Base-by-base conservation (phyloP, 441 rosid genomes). In the Euphorbia corollata region DNA sequence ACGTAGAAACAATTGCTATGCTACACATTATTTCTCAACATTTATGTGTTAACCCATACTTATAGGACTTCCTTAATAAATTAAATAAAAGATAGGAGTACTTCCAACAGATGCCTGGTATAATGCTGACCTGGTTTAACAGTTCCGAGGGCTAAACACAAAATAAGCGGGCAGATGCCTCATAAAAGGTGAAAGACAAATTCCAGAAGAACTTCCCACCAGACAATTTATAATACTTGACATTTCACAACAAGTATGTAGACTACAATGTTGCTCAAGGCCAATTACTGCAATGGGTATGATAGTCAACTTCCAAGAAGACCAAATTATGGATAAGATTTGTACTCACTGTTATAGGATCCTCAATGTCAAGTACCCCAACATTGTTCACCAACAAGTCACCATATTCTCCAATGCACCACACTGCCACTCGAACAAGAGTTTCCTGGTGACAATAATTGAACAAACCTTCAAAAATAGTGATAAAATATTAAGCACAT, bases 321-420 rank as follows among this genome's bases (percentile, higher is more conserved):
- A 67, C 23, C 68, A 45, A 22, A 8, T 48, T 55, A 61, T 12
- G 48, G 60, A 48, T 61, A 65, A 69, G 57, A 65, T 70, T 54
- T 36, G 65, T 66, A 77, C 92, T 86, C 77, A 95, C 99, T 58
- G 95, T 92, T 72, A 90, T 66, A 61, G 98, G 93, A 75, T 92
- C 96, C 80, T 95, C 98, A 48, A 81, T 67, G 71, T 84, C 77
- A 77, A 95, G 92, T 91, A 92, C 76, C 74, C 98, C 98, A 32
- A 72, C 81, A 84, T 83, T 88, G 74, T 87, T 88, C 47, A 87
- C 91, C 85, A 95, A 79, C 84, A 95, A 54, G 79, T 95, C 99
- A 71, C 98, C 99, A 78, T 91, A 95, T 81, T 95, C 99, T 74
- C 99, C 99, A 63, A 95, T 82, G 86, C 98, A 95, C 99, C 99